Conservation (phyloP, 371 early-diverging fungal genomes). For the Amoeboaphelidium occidentale region DNA sequence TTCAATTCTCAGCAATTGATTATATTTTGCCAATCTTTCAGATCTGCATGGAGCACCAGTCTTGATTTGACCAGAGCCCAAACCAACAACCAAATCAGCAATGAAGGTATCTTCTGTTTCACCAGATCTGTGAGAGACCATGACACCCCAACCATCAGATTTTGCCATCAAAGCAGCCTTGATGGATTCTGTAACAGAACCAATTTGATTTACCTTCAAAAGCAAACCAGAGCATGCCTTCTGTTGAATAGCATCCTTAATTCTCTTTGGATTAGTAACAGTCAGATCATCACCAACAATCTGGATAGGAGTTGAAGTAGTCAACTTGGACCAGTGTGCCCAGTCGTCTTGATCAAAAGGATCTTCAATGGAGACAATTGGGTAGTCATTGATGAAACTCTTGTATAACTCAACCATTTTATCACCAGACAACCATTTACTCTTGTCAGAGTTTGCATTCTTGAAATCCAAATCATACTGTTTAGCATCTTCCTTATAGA, state of each 20-base stretch:
- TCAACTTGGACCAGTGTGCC: conserved; percentile 66
- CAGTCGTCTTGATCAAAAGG: conserved; percentile 99
- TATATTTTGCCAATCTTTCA: conserved; percentile 94
- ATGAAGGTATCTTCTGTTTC: conserved; percentile 98
- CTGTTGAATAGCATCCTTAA: conserved; percentile 66
- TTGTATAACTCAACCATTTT: conserved; percentile 64
- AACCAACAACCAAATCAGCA: conserved; percentile 92
- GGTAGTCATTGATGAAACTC: conserved; percentile 63
- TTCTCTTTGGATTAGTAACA: conserved; percentile 92
- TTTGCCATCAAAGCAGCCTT: conserved; percentile 42
- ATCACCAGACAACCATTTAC: conserved; percentile 41
- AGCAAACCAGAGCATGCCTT: conserved; percentile 85
- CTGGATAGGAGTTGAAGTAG: conserved; percentile 35
- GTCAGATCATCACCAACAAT: conserved; percentile 97
- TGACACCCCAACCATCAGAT: conserved; percentile 82
- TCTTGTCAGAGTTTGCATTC: conserved; percentile 56
- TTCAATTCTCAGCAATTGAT: conserved; percentile 82
- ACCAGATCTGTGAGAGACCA: conserved; percentile 97
- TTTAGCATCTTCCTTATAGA: conserved; percentile 54
- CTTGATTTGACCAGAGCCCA: conserved; percentile 95
- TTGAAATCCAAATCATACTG: conserved; percentile 94
- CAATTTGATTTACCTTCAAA: conserved; percentile 98
- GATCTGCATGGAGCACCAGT: conserved; percentile 96
- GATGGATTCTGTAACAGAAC: conserved; percentile 89
- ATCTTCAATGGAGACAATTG: conserved; percentile 93